Base-by-base conservation (phyloP, 2,329 filamentous ascomycete genomes). In the Ophiostoma montium region DNA sequence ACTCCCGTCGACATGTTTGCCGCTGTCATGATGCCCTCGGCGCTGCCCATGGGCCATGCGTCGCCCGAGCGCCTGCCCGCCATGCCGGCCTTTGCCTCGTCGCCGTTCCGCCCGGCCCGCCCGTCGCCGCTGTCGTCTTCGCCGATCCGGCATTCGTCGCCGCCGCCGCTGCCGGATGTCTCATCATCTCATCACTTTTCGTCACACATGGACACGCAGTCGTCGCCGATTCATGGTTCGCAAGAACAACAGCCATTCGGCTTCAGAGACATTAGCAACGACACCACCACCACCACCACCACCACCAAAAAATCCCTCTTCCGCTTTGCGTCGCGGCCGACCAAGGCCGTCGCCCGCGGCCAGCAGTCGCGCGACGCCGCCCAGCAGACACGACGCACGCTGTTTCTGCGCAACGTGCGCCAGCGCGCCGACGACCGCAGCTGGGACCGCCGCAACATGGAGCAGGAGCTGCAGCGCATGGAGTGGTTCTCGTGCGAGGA, bases 351-450 rank as follows among this genome's bases (percentile, higher is more conserved):
- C 83, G 53, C 83, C 81, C 54, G 0, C 57, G 33, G 83, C 7
- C 64, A 80, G 16, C 73, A 75, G 55, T 74, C 66, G 52, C 71
- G 76, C 46, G 76, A 87, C 59, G 76, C 76, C 16, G 69, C 70
- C 1, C 76, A 79, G 49, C 80, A 86, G 59, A 69, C 74, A 48
- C 68, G 85, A 50, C 70, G 84, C 43, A 74, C 75, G 31, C 67
- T 83, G 50, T 90, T 90, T 57, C 65, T 90, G 52, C 76, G 79
- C 59, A 83, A 72, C 47, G 78, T 84, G 16, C 70, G 76, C 51
- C 72, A 78, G 57, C 71, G 75, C 36, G 67, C 71, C 3, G 76
- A 82, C 38, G 76, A 84, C 27, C 72, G 67, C 57, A 65, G 67
- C 19, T 82, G 78, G 71, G 69, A 75, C 57, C 67, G 72, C 47